phyloP scores from a whole-genome alignment of 257 asterid genomes.

The Ajuga chamaepitys region DNA sequence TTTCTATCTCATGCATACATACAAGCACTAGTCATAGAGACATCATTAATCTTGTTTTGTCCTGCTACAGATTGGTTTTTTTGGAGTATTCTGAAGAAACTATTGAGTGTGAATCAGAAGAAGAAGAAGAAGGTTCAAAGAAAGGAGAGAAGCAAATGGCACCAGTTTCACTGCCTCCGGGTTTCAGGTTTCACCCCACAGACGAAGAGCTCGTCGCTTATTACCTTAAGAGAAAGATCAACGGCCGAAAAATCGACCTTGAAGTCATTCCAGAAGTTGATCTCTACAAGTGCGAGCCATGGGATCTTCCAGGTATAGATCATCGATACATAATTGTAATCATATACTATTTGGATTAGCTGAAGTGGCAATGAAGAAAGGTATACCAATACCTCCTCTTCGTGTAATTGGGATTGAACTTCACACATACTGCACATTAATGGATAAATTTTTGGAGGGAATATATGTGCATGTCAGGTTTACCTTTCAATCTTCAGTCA shows the following conservation, averaged over 20 bases:
- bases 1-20: too few species aligned
- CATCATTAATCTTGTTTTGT: not conserved
- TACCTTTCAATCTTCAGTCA: not conserved
- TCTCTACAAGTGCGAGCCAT: conserved; percentile 98
- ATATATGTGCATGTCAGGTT: not conserved
- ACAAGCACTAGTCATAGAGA: too few species aligned
- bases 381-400: conserved; percentile 22
- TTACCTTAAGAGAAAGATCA: conserved; percentile 84
- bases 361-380: conserved; percentile 47
- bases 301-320: conserved; percentile 94
- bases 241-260: conserved; percentile 81
- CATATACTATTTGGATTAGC: conserved; percentile 1
- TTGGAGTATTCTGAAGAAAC: not conserved
- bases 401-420: not conserved
- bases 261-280: conserved; percentile 96
- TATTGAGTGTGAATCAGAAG: too few species aligned
- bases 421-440: not conserved
- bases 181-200: conserved; percentile 96
- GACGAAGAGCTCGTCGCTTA: conserved; percentile 97
- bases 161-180: conserved; percentile 94
- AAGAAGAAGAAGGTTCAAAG: conserved; percentile 12
- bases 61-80: not conserved
- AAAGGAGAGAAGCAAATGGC: conserved; percentile 42
- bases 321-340: not conserved
- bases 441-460: not conserved